These are phyloP conservation scores for Chiua virens DNA, from an alignment of 768 basidiomycete species.

Conservation along the genomic window DNA sequence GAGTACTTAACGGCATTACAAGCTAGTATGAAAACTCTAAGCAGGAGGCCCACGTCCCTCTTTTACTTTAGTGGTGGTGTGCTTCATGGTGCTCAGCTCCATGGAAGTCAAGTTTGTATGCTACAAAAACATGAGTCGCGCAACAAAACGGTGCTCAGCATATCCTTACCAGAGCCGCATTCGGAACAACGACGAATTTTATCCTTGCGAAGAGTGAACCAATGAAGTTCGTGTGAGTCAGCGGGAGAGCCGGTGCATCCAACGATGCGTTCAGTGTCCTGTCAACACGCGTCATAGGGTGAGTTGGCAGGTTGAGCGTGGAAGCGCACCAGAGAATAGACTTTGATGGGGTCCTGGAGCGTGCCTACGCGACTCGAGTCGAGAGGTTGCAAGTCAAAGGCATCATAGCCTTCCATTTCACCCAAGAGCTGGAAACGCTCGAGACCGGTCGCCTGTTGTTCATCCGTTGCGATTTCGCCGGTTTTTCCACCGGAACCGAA, in stretches of 20 bases:
- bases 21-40: slow-evolving; percentile 16
- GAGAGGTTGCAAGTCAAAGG: slow-evolving; percentile 87
- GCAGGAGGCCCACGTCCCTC: background rate
- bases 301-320: background rate
- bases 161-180: slow-evolving; percentile 82
- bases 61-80: slow-evolving; percentile 43
- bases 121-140: slow-evolving; percentile 37
- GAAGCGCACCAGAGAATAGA: slow-evolving; percentile 76
- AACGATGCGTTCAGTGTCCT: slow-evolving; percentile 83
- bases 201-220: slow-evolving; percentile 70
- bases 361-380: slow-evolving; percentile 88
- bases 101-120: slow-evolving; percentile 73
- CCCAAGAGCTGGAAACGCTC: slow-evolving; percentile 93
- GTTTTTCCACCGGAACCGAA: slow-evolving; percentile 71
- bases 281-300: background rate
- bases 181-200: slow-evolving; percentile 83
- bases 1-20: slow-evolving; percentile 11
- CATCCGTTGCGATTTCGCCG: slow-evolving; percentile 78
- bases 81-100: slow-evolving; percentile 51
- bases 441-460: slow-evolving; percentile 92
- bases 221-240: slow-evolving; percentile 92
- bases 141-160: background rate
- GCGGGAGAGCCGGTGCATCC: slow-evolving; percentile 95
- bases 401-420: slow-evolving; percentile 81
- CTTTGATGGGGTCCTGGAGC: slow-evolving; percentile 79